Evolutionary conservation across 2,329 filamentous ascomycete genomes (phyloP).

Genomic region (Paraconiothyrium brasiliense): DNA sequence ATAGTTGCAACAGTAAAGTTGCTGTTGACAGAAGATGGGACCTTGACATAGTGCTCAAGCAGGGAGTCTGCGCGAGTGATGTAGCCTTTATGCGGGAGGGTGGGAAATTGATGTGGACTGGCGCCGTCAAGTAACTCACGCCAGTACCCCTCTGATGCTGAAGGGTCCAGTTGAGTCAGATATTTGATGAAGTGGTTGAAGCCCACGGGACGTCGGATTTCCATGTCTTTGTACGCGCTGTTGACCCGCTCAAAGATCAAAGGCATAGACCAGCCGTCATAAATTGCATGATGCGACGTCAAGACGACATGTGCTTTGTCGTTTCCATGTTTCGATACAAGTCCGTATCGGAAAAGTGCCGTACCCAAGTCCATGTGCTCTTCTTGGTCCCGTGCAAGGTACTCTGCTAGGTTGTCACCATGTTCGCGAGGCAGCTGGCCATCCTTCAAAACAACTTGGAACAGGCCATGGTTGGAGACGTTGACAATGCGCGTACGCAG

Average conservation of each 20-base stretch:
- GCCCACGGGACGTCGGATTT: slow-evolving; percentile 35
- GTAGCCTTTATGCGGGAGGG: slow-evolving; percentile 57
- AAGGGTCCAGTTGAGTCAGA: slow-evolving; percentile 54
- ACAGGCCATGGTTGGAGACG: slow-evolving; percentile 47
- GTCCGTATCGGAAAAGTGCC: slow-evolving; percentile 49
- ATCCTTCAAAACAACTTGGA: slow-evolving; percentile 51
- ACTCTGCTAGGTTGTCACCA: slow-evolving; percentile 38
- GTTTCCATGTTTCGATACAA: slow-evolving; percentile 36
- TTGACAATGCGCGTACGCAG: slow-evolving; percentile 54
- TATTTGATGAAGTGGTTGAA: slow-evolving; percentile 62
- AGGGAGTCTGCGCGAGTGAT: slow-evolving; percentile 62
- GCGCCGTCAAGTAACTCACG: slow-evolving; percentile 55
- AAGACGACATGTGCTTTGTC: slow-evolving; percentile 56
- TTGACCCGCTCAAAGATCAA: slow-evolving; percentile 48
- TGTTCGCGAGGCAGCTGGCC: slow-evolving; percentile 40
- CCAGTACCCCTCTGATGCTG: slow-evolving; percentile 59
- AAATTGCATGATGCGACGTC: slow-evolving; percentile 62
- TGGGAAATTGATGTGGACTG: slow-evolving; percentile 60
- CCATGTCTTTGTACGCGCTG: slow-evolving; percentile 39
- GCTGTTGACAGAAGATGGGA: slow-evolving; percentile 39
- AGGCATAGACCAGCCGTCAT: slow-evolving; percentile 59
- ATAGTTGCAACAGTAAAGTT: slow-evolving; percentile 61
- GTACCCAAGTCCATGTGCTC: slow-evolving; percentile 52
- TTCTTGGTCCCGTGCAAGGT: slow-evolving; percentile 46
- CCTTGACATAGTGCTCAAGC: slow-evolving; percentile 58